Base-by-base conservation (phyloP, 148 eudicot genomes). In the Bassia scoparia region DNA sequence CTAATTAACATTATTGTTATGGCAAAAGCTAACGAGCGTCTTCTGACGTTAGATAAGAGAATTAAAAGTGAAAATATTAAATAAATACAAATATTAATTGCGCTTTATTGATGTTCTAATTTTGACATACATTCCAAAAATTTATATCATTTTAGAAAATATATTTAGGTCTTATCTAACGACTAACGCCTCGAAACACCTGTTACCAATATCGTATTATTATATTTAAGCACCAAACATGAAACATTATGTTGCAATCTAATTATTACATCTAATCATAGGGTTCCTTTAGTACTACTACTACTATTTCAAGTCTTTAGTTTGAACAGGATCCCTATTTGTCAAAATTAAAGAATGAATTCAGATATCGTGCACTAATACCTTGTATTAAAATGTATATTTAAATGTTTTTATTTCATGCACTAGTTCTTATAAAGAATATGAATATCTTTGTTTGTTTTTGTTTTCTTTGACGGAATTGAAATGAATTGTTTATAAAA, bases 241-340 rank as follows among this genome's bases (percentile, higher is more conserved):
- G 3, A 17, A 61, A 18, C 7, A 63, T 21, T 21, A 7, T 63
- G 41, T 5, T 63, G 27, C 8, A 21, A 63, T 15, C 27, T 9
- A n/a, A 63, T 63, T 17, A 63, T 63, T 63, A 63, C 7, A 63
- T 10, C 46, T 63, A 63, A 63, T 63, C 67, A 37, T 63, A 63
- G 67, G 67, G 21, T 2, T 35, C 46, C 67, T 63, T 63, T 63
- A 63, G 41, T 63, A 63, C 27, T 34, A 15, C 20, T 52, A 12
- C 46, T 63, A 35, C 46, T 63, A 35, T 8, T 27, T 29, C 18
- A 21, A 61, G 59, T 46, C 12, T 43, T 53, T 33, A 50, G 69
- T 72, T 23, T 73, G 69, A 73, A 73, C 76, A 73, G 17, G 69
- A 48, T 73, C 68, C 61, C 53, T 33, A 62, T 31, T 61, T 48